Evolutionary conservation across 2,329 filamentous ascomycete genomes (phyloP).

Genomic region (Ophiobolus disseminans): DNA sequence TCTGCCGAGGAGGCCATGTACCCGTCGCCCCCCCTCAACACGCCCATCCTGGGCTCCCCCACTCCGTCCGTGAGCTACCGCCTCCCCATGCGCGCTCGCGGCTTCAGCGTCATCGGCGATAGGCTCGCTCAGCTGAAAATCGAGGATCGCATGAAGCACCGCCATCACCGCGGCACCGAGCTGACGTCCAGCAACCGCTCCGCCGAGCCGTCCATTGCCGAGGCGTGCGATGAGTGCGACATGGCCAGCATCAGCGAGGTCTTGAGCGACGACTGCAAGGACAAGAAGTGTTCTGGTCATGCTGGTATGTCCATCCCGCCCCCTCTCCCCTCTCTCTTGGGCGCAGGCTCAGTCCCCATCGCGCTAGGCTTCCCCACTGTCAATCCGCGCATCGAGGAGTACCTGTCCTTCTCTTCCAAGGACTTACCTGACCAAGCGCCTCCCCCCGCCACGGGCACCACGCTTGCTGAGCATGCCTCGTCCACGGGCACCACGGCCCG

Average conservation of each 20-base stretch:
- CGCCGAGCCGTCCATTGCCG: constrained; percentile 19
- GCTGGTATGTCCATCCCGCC: constrained; percentile 17
- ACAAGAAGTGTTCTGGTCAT: constrained; percentile 10
- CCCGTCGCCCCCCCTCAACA: constrained; percentile 42
- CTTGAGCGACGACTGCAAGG: constrained; percentile 21
- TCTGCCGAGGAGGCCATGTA: constrained; percentile 36
- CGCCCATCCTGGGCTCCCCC: constrained; percentile 35
- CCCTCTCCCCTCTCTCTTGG: constrained; percentile 7
- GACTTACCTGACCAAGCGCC: constrained; percentile 31
- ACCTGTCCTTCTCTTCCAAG: constrained; percentile 36
- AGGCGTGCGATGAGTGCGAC: constrained; percentile 25
- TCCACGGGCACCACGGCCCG: constrained; percentile 11
- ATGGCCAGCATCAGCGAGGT: constrained; percentile 23
- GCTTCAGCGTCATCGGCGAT: constrained; percentile 83
- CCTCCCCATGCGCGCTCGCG: constrained; percentile 41
- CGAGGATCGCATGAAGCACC: constrained; percentile 19
- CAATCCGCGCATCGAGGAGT: constrained; percentile 40
- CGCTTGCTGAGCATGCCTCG: constrained; percentile 17
- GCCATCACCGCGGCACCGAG: constrained; percentile 18
- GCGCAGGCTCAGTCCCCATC: constrained; percentile 29
- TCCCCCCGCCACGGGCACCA: constrained; percentile 21
- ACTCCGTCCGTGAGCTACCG: constrained; percentile 31
- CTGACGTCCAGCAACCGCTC: constrained; percentile 29
- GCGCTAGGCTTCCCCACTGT: constrained; percentile 33
- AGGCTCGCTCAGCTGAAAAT: constrained; percentile 75